A percentile compares a stretch with the other conserved stretches of the same genome.
These are phyloP conservation scores for Corylus americana DNA, from an alignment of 306 rosid species.

Conservation along the genomic window DNA sequence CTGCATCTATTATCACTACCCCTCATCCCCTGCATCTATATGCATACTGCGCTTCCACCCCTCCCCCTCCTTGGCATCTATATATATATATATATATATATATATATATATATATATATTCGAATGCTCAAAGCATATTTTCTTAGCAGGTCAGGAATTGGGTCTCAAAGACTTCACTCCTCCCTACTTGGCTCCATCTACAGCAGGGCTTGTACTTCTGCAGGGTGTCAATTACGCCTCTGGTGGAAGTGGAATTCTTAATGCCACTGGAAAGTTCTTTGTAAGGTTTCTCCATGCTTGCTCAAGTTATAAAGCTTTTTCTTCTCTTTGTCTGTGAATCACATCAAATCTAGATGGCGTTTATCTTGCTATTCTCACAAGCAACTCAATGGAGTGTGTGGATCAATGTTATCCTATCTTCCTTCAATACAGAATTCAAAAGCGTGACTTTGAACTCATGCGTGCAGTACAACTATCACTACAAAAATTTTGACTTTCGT, in stretches of 20 bases:
- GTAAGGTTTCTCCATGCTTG: slow-evolving; percentile 36
- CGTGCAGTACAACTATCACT: too few relatives aligned
- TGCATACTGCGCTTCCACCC: too few relatives aligned
- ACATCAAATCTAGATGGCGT: too few relatives aligned
- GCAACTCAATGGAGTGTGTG: not conserved
- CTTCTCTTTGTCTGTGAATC: too few relatives aligned
- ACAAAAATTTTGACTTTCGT: too few relatives aligned
- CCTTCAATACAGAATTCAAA: too few relatives aligned
- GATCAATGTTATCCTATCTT: not conserved
- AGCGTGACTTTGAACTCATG: too few relatives aligned
- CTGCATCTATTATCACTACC: too few relatives aligned
- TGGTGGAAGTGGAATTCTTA: slow-evolving; percentile 74
- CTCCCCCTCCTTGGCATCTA: too few relatives aligned
- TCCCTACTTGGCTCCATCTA: slow-evolving; percentile 66
- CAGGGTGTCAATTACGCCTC: slow-evolving; percentile 79
- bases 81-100: too few relatives aligned
- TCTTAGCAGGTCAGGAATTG: slow-evolving; percentile 50
- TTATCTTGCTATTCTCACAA: not conserved
- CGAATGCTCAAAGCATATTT: not conserved
- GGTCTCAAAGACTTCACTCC: slow-evolving; percentile 48
- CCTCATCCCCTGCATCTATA: too few relatives aligned
- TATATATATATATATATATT: too few relatives aligned
- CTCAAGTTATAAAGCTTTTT: not conserved
- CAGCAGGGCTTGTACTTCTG: slow-evolving; percentile 49
- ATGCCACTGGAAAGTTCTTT: slow-evolving; percentile 53